Conservation (phyloP, 2,329 filamentous ascomycete species). For the Gnomoniopsis sp. region DNA sequence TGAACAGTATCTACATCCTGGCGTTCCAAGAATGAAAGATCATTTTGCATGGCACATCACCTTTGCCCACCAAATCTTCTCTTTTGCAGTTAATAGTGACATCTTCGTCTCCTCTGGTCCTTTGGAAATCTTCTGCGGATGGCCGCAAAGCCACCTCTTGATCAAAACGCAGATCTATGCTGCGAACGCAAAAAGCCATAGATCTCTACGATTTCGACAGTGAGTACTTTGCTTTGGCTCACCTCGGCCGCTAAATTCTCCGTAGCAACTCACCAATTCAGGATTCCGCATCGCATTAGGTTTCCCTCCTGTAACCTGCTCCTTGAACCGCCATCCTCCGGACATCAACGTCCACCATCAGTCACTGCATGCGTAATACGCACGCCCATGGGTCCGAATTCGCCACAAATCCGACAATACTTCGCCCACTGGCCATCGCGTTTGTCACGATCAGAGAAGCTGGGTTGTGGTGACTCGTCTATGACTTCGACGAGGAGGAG, state of each 20-base stretch:
- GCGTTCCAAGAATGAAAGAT: slow-evolving; percentile 1
- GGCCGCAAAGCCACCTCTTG: slow-evolving; percentile 80
- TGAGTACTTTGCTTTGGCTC: no score
- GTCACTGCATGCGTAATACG: slow-evolving; percentile 81
- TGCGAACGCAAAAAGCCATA: slow-evolving; percentile 86
- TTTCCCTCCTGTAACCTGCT: slow-evolving; percentile 37
- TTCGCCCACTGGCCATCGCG: no score
- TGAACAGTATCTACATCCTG: slow-evolving; percentile 9
- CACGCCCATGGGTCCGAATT: slow-evolving; percentile 80
- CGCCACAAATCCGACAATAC: no score
- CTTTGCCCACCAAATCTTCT: background rate
- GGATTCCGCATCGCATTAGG: slow-evolving; percentile 66
- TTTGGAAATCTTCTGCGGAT: slow-evolving; percentile 78
- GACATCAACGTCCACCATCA: slow-evolving; percentile 82
- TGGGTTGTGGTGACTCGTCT: no score
- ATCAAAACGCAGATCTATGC: slow-evolving; percentile 72
- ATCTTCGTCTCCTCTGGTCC: background rate
- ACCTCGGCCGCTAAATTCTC: no score
- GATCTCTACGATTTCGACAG: slow-evolving; percentile 79
- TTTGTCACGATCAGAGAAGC: no score
- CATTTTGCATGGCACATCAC: background rate
- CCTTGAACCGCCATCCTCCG: slow-evolving; percentile 56
- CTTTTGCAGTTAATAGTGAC: background rate
- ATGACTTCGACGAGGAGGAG: no score
- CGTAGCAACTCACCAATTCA: slow-evolving; percentile 70